Base-by-base conservation (phyloP, 306 rosid genomes). In the Cucurbita argyrosperma region DNA sequence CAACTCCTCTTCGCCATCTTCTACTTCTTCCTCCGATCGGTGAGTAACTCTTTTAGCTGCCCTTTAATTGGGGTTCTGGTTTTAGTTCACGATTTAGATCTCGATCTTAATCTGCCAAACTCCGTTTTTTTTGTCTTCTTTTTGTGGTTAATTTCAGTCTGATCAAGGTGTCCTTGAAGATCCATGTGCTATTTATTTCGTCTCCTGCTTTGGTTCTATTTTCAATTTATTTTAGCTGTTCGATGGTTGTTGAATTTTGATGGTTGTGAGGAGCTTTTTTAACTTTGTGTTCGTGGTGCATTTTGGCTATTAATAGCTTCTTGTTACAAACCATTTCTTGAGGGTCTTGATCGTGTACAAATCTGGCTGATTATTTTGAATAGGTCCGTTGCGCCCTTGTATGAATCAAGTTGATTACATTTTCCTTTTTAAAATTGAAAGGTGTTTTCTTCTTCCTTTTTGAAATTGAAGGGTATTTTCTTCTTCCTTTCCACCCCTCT, bases 11-110 rank as follows among this genome's bases (percentile, higher is more conserved):
- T 95, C 99, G 63, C 93, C 99, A 80, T 95, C 96, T 85, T 83
- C 91, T 85, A 87, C 90, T 74, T 87, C 97, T 75, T 81, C 82
- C 69, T 85, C 99, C 81, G 97, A 95, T 95, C 99, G 99, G 99
- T 95, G 85, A 95, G 97, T 90, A 14, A 13, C 74, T 49, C 14
- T 14, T 47, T 70, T 72, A 50, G 13, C 74, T 21, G 5, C 11
- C 8, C 46, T 13, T 69, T 70, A 2, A 14, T 26, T 70, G 23
- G 56, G 72, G 18, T 68, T 47, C 12, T 1, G 10, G 1, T 68
- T 47, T 47, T 47, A 23, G 13, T 68, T 68, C 43, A 67, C 74
- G 57, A 68, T 47, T 68, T 26, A 68, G 74, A 70, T 70, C 74
- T 50, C 60, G 47, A 70, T 70, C 74, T 70, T 51, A 4, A 30